Base-by-base conservation (phyloP, 768 basidiomycete species). In the Coprinellus aureogranulatus region DNA sequence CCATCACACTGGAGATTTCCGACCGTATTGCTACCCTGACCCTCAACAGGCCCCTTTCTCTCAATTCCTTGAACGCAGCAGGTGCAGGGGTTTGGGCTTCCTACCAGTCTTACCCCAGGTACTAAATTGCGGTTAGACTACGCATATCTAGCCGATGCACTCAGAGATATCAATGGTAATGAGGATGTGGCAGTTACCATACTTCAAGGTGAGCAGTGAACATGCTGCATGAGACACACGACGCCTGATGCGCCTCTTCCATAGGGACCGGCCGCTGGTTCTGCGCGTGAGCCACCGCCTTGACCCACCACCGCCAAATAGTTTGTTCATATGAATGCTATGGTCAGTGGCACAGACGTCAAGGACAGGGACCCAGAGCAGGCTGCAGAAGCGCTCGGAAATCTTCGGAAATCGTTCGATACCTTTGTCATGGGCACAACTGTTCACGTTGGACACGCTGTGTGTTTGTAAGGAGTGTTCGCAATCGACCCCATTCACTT, bases 241-340 rank as follows among this genome's bases (percentile, higher is more conserved):
- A 40, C 18, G 23, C 20, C 18, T 26, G 12, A 27, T 22, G n/a
- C 20, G 25, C 28, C 49, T 26, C 14, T 1, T 53, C 26, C 23
- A 23, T 45, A 87, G 87, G 84, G 10, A 84, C 75, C 31, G 88
- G 88, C 2, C 80, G 75, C 59, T 89, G 86, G 86, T 89, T 89
- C 68, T 89, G 86, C 73, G 80, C 87, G 87, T 88, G 66, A 47
- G 30, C 6, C 25, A n/a, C n/a, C 44, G 42, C 30, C 18, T 28
- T 28, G 46, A 20, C 30, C 51, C 18, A 37, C 37, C 8, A 22
- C 50, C 34, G 34, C 34, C 34, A 6, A 34, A 34, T 57, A 54
- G 30, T 59, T 34, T 27, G 31, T 23, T 44, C 51, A 37, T 23
- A 28, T 34, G 60, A 11, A 23, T 23, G 22, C 4, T 4, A 9